Evolutionary conservation across 768 basidiomycete species (phyloP).

Genomic region (Psilocybe tampanensis): DNA sequence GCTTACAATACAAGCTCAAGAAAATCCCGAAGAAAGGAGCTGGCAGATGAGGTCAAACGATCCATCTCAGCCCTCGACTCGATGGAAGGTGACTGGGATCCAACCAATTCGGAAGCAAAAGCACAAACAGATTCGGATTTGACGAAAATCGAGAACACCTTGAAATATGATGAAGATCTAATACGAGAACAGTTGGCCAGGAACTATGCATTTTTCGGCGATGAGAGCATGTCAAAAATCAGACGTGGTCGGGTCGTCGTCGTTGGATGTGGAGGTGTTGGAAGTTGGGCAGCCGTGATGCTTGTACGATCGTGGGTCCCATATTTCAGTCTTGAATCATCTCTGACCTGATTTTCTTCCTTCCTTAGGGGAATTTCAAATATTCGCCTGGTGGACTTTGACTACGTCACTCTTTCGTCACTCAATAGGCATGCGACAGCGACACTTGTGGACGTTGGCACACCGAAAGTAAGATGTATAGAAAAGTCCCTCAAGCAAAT

Average conservation of each 20-base stretch:
- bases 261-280: constrained; percentile 96
- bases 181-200: constrained; percentile 89
- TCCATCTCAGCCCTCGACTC: constrained; percentile 38
- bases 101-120: not conserved
- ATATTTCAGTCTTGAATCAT: not conserved
- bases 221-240: constrained; percentile 82
- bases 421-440: constrained; percentile 96
- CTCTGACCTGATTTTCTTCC: constrained; percentile 2
- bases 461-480: constrained; percentile 85
- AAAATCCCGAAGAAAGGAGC: constrained; percentile 51
- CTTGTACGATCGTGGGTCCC: constrained; percentile 79
- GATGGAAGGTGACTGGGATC: constrained; percentile 1
- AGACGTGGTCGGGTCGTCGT: constrained; percentile 78
- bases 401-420: constrained; percentile 93
- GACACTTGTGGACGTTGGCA: constrained; percentile 86
- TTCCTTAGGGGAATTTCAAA: constrained; percentile 65
- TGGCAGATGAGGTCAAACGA: constrained; percentile 58
- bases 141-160: not conserved
- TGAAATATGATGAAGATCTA: constrained; percentile 74
- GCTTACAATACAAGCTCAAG: constrained; percentile 54
- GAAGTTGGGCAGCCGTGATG: constrained; percentile 96
- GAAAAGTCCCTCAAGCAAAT: constrained; percentile 70
- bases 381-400: constrained; percentile 89
- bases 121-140: constrained; percentile 2
- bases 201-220: constrained; percentile 94